phyloP scores from a whole-genome alignment of 2,329 filamentous ascomycete species.

The Chrysoporthe deuterocubensis region DNA sequence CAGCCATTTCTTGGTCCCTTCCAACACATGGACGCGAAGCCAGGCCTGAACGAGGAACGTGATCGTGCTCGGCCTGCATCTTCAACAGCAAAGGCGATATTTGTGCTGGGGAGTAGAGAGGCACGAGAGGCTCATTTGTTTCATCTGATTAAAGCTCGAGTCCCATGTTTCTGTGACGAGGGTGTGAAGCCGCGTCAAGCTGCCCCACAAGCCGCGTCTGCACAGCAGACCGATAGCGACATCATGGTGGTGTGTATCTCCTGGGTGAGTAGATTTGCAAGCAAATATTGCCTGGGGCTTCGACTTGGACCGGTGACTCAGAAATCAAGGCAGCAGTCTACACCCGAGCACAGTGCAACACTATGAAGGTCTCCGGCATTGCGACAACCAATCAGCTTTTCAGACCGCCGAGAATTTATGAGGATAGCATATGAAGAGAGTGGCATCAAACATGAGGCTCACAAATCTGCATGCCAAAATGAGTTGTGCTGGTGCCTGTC shows the following conservation, averaged over 20 bases:
- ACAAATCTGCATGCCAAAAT: not conserved
- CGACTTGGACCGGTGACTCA: not conserved
- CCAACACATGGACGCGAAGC: not conserved
- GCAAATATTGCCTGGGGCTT: not conserved
- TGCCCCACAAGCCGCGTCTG: not conserved
- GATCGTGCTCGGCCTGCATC: not conserved
- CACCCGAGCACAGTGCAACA: not conserved
- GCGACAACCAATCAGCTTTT: not conserved
- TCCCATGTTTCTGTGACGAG: not conserved
- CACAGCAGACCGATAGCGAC: not conserved
- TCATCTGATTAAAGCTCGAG: not conserved
- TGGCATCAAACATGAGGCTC: slow-evolving; percentile 3
- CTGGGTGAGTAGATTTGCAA: not conserved
- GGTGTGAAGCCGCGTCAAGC: not conserved
- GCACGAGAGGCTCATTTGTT: not conserved
- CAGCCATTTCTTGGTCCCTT: not conserved
- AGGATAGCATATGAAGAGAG: not conserved
- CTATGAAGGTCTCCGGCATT: not conserved
- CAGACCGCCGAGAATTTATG: not conserved
- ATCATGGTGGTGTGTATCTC: not conserved
- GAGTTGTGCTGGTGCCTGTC: not conserved
- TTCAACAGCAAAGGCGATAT: not conserved
- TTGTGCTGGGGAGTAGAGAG: not conserved
- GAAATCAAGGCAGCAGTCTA: not conserved
- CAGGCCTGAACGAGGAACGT: not conserved